Base-by-base conservation (phyloP, 139 green algal genomes). In the Tetradesmus lagerheimii region DNA sequence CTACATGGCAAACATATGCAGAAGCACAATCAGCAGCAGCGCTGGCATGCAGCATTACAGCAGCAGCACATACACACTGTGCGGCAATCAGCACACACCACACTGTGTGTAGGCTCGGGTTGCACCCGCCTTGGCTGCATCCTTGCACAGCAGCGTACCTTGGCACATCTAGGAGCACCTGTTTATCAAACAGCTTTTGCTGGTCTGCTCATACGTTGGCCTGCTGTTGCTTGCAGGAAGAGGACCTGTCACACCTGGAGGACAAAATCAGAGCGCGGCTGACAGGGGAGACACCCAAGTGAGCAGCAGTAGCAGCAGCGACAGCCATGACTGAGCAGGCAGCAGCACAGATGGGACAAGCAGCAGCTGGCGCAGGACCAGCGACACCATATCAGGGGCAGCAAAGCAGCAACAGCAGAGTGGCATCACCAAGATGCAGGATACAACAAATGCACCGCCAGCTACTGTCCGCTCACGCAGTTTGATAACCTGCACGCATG, bases 201-300 rank as follows among this genome's bases (percentile, higher is more conserved):
- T 8, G 3, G 78, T 4, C 16, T 83, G 77, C 38, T 64, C 15
- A 20, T 39, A 27, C 1, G 43, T 18, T 86, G 80, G n/a, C n/a
- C 25, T 16, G 45, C 25, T 83, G 41, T 66, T 53, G 25, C 80
- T 15, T 37, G n/a, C 83, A 94, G 91, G 91, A 94, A 75, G 81
- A 91, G 23, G 91, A 94, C 57, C 34, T 94, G 34, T 76, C 29
- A 0, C 15, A 34, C 1, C 62, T 94, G 23, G 80, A 94, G 83
- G 77, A 89, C 18, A 80, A 50, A 4, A 94, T 94, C 41, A 85
- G 91, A 6, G 47, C 84, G 18, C 38, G 80, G 1, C 81, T 94
- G 25, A 91, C 76, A 31, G 91, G 77, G 25, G 87, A 86, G 25
- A 90, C 87, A 16, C 87, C 87, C 29, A n/a, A 67, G 87, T 90